These are phyloP conservation scores for Backusella parvicylindrica DNA, from an alignment of 192 early-diverging fungal genomes.

Conservation along the genomic window DNA sequence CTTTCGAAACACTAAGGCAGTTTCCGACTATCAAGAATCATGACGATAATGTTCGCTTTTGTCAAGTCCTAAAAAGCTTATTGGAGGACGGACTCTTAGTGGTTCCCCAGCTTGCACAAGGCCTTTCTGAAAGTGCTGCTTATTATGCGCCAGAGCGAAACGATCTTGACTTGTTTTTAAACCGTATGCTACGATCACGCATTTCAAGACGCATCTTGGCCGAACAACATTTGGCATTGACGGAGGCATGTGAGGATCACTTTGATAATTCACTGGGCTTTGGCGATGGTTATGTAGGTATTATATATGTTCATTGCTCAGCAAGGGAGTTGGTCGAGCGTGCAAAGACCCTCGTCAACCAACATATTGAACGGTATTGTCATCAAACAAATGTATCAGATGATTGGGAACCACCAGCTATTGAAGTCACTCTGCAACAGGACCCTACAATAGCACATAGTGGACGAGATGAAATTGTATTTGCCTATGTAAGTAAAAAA, in stretches of 20 bases:
- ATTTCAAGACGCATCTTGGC: constrained; percentile 89
- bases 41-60: constrained; percentile 81
- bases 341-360: constrained; percentile 12
- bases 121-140: constrained; percentile 73
- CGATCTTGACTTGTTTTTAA: constrained; percentile 83
- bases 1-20: constrained; percentile 79
- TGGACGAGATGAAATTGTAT: constrained; percentile 15
- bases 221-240: constrained; percentile 89
- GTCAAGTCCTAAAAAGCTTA: constrained; percentile 67
- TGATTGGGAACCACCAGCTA: background rate
- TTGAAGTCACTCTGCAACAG: constrained; percentile 4
- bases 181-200: constrained; percentile 82
- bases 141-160: constrained; percentile 42
- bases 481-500: constrained; percentile 26
- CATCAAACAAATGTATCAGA: background rate
- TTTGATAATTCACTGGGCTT: constrained; percentile 39
- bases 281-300: constrained; percentile 61
- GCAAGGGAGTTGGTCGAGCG: constrained; percentile 47
- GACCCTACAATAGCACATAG: background rate
- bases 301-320: constrained; percentile 64
- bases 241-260: constrained; percentile 51
- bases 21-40: constrained; percentile 70
- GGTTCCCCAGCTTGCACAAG: constrained; percentile 86
- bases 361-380: background rate
- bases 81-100: constrained; percentile 80